Evolutionary conservation across 2,329 filamentous ascomycete species (phyloP), one percentile per base, ranked within the genome.

Genomic region (Talaromyces verruculosus): DNA sequence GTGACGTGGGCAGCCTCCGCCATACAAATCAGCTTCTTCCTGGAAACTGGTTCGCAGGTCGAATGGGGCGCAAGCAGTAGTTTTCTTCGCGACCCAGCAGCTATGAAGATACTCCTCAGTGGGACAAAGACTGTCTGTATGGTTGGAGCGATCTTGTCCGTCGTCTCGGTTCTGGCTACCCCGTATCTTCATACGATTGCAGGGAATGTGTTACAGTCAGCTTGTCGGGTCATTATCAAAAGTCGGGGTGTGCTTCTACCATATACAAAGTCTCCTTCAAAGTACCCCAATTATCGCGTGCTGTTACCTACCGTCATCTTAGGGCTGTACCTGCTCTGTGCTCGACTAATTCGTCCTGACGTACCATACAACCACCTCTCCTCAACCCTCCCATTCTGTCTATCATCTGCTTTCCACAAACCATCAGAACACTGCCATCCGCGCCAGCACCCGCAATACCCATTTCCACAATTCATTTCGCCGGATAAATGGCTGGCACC

Each of bases 1-100:
- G 57, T 76, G 30, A 74, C 75, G 8, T 73, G 73, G 62, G 73
- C 69, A 25, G 73, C 76, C 2, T 73, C 76, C 11, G 74, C 77
- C 35, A 69, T 74, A 15, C 76, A 78, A 65, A 75, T 79, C 61
- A 75, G 75, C 39, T 79, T 80, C 69, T 79, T 77, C 66, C 68
- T 78, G 60, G 76, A 79, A 65, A 80, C 78, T 1, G 77, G 78
- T 7, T 75, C 75, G 39, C 77, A 80, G 66, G 75, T 80, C 60
- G 74, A 76, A 68, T 80, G 78, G 78, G 71, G 71, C 39, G 74
- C 76, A 41, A 73, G 73, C 39, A 70, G 69, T 65, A 79, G 72
- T 67, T 73, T 80, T 65, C 67, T 77, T 11, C 72, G 68, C 13
- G 77, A 79, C 63, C 75, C 76, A 8, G 76, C 73, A 6, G 77